phyloP scores from a whole-genome alignment of 75 land plant species.

The Adiantum capillusveneris region DNA sequence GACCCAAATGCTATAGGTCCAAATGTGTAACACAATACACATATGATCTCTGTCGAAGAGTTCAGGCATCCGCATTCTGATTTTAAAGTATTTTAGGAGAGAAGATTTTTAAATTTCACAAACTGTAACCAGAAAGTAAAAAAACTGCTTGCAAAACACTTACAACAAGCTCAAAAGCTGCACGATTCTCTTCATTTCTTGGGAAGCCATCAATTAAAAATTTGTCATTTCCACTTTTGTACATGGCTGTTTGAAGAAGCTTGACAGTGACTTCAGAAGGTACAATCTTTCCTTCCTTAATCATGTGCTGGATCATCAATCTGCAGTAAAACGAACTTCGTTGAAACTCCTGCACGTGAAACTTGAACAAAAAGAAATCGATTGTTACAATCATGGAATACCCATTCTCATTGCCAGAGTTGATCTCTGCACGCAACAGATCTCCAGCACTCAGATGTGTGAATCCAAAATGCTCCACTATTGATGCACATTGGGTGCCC shows the following conservation, averaged over 20 bases:
- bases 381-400: too few species aligned
- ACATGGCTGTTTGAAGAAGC: slow-evolving; percentile 84
- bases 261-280: slow-evolving; percentile 92
- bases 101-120: too few species aligned
- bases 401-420: slow-evolving; percentile 64
- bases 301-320: slow-evolving; percentile 80
- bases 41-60: too few species aligned
- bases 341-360: too few species aligned
- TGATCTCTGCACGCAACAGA: slow-evolving; percentile 62
- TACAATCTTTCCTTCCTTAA: slow-evolving; percentile 91
- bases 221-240: slow-evolving; percentile 69
- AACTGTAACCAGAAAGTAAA: too few species aligned
- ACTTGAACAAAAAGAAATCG: not conserved
- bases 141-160: slow-evolving; percentile 5
- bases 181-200: slow-evolving; percentile 94
- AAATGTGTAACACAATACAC: too few species aligned
- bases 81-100: too few species aligned
- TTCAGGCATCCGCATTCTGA: too few species aligned
- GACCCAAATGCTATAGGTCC: too few species aligned
- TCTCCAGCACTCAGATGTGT: slow-evolving; percentile 86
- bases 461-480: slow-evolving; percentile 61
- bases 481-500: slow-evolving; percentile 74
- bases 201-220: slow-evolving; percentile 98
- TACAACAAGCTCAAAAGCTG: slow-evolving; percentile 84
- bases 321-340: not conserved